phyloP scores from a whole-genome alignment of 192 early-diverging fungal species.

The Backusella australiensis region DNA sequence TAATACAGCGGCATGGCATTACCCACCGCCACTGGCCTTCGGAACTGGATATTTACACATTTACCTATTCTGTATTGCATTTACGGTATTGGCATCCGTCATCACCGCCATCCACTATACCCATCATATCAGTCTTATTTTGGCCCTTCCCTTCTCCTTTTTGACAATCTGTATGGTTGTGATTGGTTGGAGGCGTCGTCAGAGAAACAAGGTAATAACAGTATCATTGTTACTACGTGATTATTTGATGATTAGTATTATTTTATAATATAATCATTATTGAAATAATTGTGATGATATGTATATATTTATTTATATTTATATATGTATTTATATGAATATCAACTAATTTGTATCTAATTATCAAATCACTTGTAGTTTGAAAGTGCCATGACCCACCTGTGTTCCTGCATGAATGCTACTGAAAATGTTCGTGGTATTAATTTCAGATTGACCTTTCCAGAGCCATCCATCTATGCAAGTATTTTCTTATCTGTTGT shows the following conservation, averaged over 20 bases:
- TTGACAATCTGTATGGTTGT: not conserved
- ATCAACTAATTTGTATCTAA: not conserved
- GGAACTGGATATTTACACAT: slow-evolving; percentile 5
- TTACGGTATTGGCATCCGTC: not conserved
- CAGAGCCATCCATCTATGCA: slow-evolving; percentile 15
- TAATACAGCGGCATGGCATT: slow-evolving; percentile 20
- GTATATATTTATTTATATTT: not conserved
- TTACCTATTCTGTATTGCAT: not conserved
- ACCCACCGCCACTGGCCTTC: slow-evolving; percentile 13
- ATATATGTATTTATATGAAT: not conserved
- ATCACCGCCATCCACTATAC: slow-evolving; percentile 22
- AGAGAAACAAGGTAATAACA: slow-evolving; percentile 1
- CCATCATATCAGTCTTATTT: slow-evolving; percentile 13
- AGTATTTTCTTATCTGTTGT: not conserved
- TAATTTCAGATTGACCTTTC: slow-evolving; percentile 25
- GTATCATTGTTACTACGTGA: no score
- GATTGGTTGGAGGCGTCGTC: slow-evolving; percentile 10
- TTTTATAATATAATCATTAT: no score
- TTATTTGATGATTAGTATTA: no score
- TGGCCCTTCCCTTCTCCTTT: slow-evolving; percentile 15
- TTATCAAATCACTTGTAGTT: slow-evolving; percentile 13
- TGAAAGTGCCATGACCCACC: slow-evolving; percentile 24
- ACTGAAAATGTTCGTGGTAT: slow-evolving; percentile 36
- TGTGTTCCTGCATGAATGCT: slow-evolving; percentile 34
- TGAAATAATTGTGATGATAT: no score